phyloP scores from a whole-genome alignment of 352 stramenopile species.

The Aphanomyces stellatus region DNA sequence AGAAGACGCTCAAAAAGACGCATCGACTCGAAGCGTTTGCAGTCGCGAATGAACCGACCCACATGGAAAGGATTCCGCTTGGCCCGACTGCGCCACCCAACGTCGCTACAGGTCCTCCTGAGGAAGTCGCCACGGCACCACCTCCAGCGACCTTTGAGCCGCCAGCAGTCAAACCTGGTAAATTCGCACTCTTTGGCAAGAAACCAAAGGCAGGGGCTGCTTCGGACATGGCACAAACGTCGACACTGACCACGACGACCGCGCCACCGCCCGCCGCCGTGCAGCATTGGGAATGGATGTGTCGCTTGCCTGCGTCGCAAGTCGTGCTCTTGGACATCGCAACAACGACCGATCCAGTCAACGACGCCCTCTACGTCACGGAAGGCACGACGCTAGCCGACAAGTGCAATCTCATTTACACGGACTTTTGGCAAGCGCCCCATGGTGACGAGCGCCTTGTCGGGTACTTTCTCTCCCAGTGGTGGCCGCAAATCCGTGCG shows the following conservation, averaged over 20 bases:
- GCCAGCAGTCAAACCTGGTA: neutral
- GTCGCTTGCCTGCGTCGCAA: neutral
- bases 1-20: constrained; percentile 7
- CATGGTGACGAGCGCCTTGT: constrained; percentile 1
- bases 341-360: neutral
- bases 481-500: neutral
- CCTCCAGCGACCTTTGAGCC: neutral
- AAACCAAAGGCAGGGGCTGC: no score
- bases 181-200: neutral
- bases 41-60: neutral
- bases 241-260: neutral
- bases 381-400: neutral
- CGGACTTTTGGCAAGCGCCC: neutral
- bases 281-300: constrained; percentile 2
- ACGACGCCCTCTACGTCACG: neutral
- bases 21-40: constrained; percentile 4
- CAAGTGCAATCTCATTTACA: neutral
- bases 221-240: no score
- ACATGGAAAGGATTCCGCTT: neutral
- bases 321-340: neutral
- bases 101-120: no score
- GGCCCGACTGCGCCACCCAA: no score
- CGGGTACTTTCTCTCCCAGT: constrained; percentile 5
- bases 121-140: neutral
- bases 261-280: neutral